Evolutionary conservation across 2,329 filamentous ascomycete genomes (phyloP).

Genomic region (Neonectria magnoliae): DNA sequence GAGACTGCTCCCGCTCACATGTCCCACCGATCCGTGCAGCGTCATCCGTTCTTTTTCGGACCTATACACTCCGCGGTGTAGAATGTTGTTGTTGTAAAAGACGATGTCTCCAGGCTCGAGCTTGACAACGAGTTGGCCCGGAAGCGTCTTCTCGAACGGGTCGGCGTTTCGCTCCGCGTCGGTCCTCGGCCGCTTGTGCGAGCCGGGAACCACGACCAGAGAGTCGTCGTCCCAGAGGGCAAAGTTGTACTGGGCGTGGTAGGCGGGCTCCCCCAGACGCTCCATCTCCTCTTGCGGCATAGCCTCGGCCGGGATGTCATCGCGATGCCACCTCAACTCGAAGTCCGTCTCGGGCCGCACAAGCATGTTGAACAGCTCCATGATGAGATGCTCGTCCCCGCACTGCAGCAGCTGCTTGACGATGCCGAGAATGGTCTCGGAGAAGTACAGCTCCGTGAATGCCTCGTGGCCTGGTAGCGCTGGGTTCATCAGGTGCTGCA

Average conservation of each 20-base stretch:
- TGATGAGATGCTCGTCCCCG: slow-evolving; percentile 72
- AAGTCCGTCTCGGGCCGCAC: slow-evolving; percentile 78
- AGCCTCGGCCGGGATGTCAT: slow-evolving; percentile 78
- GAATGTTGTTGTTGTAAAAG: slow-evolving; percentile 92
- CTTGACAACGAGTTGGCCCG: slow-evolving; percentile 71
- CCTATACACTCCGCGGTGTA: slow-evolving; percentile 77
- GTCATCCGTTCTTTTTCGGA: slow-evolving; percentile 70
- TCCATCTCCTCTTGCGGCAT: slow-evolving; percentile 72
- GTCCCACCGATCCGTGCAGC: slow-evolving; percentile 77
- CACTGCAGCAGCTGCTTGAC: slow-evolving; percentile 71
- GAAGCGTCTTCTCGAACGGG: slow-evolving; percentile 70
- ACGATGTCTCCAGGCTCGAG: slow-evolving; percentile 80
- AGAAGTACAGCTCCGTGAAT: slow-evolving; percentile 80
- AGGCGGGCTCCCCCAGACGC: slow-evolving; percentile 68
- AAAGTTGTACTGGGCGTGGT: slow-evolving; percentile 89
- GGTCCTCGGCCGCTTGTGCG: slow-evolving; percentile 77
- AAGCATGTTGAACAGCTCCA: slow-evolving; percentile 90
- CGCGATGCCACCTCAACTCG: slow-evolving; percentile 84
- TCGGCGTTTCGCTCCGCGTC: slow-evolving; percentile 73
- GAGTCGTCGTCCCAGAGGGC: slow-evolving; percentile 80
- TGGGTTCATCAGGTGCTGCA: slow-evolving; percentile 86
- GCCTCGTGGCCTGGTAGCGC: slow-evolving; percentile 67
- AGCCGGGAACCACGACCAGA: slow-evolving; percentile 80
- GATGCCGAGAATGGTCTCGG: slow-evolving; percentile 68
- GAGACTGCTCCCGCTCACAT: slow-evolving; percentile 61